Evolutionary conservation across 108 stramenopile species (phyloP), one percentile per base, ranked within the genome.

Genomic region (Conticribra weissflogii): DNA sequence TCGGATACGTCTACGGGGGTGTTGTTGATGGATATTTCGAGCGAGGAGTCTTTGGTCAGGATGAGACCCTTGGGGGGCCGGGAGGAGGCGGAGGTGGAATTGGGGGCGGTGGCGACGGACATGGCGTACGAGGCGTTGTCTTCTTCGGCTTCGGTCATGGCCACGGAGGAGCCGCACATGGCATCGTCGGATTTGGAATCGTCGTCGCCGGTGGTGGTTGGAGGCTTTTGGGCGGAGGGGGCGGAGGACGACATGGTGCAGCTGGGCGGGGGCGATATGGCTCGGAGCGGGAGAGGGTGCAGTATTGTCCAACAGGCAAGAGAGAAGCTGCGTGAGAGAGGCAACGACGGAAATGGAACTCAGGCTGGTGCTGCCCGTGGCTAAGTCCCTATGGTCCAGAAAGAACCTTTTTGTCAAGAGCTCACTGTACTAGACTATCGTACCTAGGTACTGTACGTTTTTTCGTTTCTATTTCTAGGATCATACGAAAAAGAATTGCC

Each of bases 91-190:
- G 5, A 9, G 36, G 5, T 41, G 36, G 5, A 9, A 12, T 12
- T 41, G 36, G 36, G 8, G 36, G 36, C 36, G 36, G 8, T 41
- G 8, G 5, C 12, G 36, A 41, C 12, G 12, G 36, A 57, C 57
- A 58, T 8, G 57, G 33, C 5, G 29, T 63, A 48, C 47, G 48
- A 48, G 47, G 48, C 27, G 27, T 27, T 53, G 45, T 75, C 74
- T 44, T 75, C 74, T 48, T 67, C 65, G 52, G 66, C 66, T 48
- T 75, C 74, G 21, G 74, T 75, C 5, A 34, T 51, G 46, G 74
- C 74, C 9, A 75, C 66, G 48, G 66, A 67, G 45, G 74, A 75
- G 5, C 74, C 74, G 28, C 66, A 65, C 2, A 67, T 53, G 52
- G 54, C 51, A 30, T 51, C 66, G 30, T 75, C 66, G 21, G 66